Conservation (phyloP, 1,284 basidiomycete genomes). For the Coniophora puteana region DNA sequence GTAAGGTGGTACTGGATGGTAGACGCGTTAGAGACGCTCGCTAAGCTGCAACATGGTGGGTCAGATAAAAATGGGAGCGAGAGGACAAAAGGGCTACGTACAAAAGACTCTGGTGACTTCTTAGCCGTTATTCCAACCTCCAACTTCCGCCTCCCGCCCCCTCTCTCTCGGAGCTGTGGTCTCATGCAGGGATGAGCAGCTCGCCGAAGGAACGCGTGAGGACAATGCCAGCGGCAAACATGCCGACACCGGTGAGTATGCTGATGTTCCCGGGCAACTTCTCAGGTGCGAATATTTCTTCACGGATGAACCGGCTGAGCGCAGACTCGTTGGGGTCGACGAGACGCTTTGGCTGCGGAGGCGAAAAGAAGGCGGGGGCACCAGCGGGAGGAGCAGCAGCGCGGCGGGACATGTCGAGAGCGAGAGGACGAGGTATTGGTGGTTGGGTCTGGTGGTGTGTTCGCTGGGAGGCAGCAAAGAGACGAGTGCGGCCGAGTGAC, state of each 20-base stretch:
- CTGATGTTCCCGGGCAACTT: constrained; percentile 70
- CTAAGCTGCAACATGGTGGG: too few species aligned
- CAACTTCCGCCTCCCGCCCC: background rate
- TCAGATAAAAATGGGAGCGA: too few species aligned
- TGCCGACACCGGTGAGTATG: constrained; percentile 55
- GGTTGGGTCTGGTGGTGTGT: too few species aligned
- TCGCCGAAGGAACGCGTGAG: constrained; percentile 71
- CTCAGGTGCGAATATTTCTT: constrained; percentile 66
- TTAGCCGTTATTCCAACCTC: too few species aligned
- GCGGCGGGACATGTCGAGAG: constrained; percentile 59
- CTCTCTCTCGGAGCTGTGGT: too few species aligned
- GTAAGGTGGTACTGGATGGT: too few species aligned
- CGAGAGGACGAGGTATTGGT: background rate
- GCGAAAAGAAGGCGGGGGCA: constrained; percentile 51
- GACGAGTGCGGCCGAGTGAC: too few species aligned
- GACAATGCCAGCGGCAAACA: constrained; percentile 66
- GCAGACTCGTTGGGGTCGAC: constrained; percentile 57
- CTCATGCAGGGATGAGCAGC: constrained; percentile 61
- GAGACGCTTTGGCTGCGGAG: constrained; percentile 33
- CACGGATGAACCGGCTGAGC: constrained; percentile 58
- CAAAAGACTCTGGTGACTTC: too few species aligned
- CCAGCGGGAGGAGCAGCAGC: constrained; percentile 49
- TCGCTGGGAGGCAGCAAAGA: background rate
- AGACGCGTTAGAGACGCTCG: too few species aligned
- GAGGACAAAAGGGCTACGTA: too few species aligned